Percentiles rank a stretch among this genome's conserved stretches.
Evolutionary conservation across 148 eudicot genomes (phyloP).

Genomic region (Amaranthus cruentus): DNA sequence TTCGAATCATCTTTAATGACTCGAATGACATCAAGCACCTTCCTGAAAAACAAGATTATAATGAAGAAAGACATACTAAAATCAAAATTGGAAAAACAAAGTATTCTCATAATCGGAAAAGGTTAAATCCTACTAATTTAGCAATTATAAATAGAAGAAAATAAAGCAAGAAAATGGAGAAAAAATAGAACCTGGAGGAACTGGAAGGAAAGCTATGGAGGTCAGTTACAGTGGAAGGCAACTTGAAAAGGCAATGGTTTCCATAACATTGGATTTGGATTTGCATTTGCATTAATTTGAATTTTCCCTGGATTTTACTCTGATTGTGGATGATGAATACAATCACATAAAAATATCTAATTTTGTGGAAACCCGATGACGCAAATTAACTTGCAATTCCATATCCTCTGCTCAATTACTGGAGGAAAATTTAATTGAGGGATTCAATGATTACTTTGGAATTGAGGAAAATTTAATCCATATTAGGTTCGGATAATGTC

Average conservation of each 20-base stretch:
- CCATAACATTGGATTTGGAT: slow-evolving; percentile 11
- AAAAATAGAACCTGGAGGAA: slow-evolving; percentile 11
- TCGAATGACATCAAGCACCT: slow-evolving; percentile 33
- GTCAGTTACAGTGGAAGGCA: neutral
- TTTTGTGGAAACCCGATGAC: neutral
- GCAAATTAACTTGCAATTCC: neutral
- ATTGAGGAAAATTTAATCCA: too few relatives aligned
- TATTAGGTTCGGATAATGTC: too few relatives aligned
- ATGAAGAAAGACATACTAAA: neutral
- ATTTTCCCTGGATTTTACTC: too few relatives aligned
- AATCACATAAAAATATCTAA: neutral
- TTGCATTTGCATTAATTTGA: slow-evolving; percentile 7
- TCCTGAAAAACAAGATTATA: slow-evolving; percentile 33
- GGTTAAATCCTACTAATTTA: neutral
- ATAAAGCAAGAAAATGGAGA: neutral
- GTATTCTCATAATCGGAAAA: neutral
- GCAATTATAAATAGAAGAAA: neutral
- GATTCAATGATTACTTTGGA: too few relatives aligned
- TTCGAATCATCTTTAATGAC: slow-evolving; percentile 36
- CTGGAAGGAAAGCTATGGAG: slow-evolving; percentile 1
- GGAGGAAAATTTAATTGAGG: too few relatives aligned
- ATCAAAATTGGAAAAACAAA: neutral
- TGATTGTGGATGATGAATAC: too few relatives aligned
- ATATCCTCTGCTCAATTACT: neutral
- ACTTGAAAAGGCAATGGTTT: slow-evolving; percentile 6